These are phyloP conservation scores for Voacanga thouarsii DNA, from an alignment of 257 asterid genomes.

Conservation along the genomic window DNA sequence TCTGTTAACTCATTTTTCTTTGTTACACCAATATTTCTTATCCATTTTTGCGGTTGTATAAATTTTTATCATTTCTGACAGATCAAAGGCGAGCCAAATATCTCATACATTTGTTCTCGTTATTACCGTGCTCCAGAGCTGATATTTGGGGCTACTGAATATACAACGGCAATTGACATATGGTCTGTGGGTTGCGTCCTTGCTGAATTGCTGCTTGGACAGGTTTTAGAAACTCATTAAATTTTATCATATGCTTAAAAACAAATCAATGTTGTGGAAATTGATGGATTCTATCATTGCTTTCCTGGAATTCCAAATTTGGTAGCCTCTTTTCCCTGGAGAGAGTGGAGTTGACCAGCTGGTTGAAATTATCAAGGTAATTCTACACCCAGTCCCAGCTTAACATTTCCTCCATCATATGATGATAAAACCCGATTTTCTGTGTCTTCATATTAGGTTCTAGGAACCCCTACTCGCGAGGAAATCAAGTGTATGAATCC, in stretches of 20 bases:
- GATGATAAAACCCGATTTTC: neutral
- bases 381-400: conserved; percentile 5
- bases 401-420: neutral
- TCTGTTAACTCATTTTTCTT: neutral
- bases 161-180: conserved; percentile 75
- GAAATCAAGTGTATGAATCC: conserved; percentile 92
- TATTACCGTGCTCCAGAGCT: conserved; percentile 83
- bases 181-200: conserved; percentile 95
- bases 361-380: conserved; percentile 81
- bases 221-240: conserved; percentile 39
- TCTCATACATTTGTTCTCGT: conserved; percentile 78
- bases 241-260: neutral
- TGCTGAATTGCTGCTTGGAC: conserved; percentile 86
- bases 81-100: conserved; percentile 89
- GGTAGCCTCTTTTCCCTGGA: conserved; percentile 81
- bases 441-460: conserved; percentile 39
- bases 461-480: conserved; percentile 88
- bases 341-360: conserved; percentile 93
- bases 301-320: conserved; percentile 10
- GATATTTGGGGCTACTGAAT: conserved; percentile 82
- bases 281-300: conserved; percentile 9
- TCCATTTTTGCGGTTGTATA: neutral
- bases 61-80: conserved; percentile 27
- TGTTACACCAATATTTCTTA: neutral
- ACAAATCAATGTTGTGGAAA: neutral